A percentile compares a stretch with the other conserved stretches of the same genome.
phyloP scores from a whole-genome alignment of 108 stramenopile genomes.

The Cyclotella atomus region DNA sequence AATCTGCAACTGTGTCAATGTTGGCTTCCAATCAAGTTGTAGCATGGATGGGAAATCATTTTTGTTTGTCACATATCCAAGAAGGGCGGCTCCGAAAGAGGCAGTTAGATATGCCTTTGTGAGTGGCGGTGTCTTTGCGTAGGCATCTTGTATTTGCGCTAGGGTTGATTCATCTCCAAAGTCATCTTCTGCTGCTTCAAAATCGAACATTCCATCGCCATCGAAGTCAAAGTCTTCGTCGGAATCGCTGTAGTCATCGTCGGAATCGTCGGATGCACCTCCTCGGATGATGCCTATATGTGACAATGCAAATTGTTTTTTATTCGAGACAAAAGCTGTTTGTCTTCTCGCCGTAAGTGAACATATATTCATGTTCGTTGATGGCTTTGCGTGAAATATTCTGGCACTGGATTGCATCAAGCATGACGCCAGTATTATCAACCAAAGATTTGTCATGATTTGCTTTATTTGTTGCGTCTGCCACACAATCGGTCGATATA shows the following conservation, averaged over 20 bases:
- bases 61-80: conserved; percentile 69
- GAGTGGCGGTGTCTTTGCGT: conserved; percentile 85
- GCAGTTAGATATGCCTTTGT: conserved; percentile 88
- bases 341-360: not conserved
- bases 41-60: conserved; percentile 86
- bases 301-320: not conserved
- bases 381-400: not conserved
- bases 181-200: conserved; percentile 67
- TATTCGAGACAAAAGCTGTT: not conserved
- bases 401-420: not conserved
- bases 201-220: conserved; percentile 52
- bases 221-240: conserved; percentile 74
- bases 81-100: conserved; percentile 63
- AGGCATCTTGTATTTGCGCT: conserved; percentile 62
- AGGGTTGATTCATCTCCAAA: conserved; percentile 75
- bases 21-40: conserved; percentile 77
- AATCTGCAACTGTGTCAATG: conserved; percentile 68
- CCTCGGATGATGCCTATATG: conserved; percentile 33
- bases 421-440: not conserved
- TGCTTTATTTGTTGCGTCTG: too few relatives aligned
- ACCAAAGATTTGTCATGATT: too few relatives aligned
- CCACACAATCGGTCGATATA: too few relatives aligned
- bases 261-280: conserved; percentile 62
- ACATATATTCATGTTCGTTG: not conserved
- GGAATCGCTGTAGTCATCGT: conserved; percentile 50